These are phyloP conservation scores for Ceriops tagal DNA, from an alignment of 345 rosid genomes.

Conservation along the genomic window DNA sequence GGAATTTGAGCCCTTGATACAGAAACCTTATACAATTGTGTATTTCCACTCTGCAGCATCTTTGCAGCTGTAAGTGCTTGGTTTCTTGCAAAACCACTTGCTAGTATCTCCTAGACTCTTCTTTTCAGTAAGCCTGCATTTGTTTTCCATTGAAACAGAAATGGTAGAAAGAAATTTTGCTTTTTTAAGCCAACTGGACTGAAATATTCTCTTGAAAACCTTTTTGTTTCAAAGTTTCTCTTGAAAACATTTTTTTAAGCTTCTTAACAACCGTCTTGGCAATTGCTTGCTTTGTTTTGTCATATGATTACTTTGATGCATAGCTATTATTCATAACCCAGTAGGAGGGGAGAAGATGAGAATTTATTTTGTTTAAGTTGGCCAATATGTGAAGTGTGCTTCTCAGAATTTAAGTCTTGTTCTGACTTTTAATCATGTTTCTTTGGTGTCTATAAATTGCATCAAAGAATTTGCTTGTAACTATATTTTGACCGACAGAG, in stretches of 20 bases:
- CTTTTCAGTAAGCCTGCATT: background rate
- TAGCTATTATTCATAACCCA: background rate
- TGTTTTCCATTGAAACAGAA: background rate
- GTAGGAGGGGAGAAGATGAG: background rate
- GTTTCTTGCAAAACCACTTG: conserved; percentile 6
- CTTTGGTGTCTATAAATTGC: too few species aligned
- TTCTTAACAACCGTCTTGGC: background rate
- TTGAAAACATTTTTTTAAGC: background rate
- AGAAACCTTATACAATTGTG: conserved; percentile 87
- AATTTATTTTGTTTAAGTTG: background rate
- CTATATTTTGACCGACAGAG: too few species aligned
- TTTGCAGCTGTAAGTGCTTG: conserved; percentile 72
- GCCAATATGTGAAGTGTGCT: background rate
- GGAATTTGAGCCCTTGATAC: conserved; percentile 98
- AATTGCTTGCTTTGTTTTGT: background rate
- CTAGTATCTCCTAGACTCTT: too few species aligned
- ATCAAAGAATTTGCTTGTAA: too few species aligned
- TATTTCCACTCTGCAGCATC: conserved; percentile 96
- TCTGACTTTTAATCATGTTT: background rate
- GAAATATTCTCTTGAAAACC: background rate
- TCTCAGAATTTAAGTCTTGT: background rate
- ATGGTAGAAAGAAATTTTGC: background rate
- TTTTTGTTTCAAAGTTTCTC: background rate
- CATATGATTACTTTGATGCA: background rate
- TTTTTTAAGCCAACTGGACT: too few species aligned